phyloP scores from a whole-genome alignment of 2,329 filamentous ascomycete genomes.

The Catunica adiposa region DNA sequence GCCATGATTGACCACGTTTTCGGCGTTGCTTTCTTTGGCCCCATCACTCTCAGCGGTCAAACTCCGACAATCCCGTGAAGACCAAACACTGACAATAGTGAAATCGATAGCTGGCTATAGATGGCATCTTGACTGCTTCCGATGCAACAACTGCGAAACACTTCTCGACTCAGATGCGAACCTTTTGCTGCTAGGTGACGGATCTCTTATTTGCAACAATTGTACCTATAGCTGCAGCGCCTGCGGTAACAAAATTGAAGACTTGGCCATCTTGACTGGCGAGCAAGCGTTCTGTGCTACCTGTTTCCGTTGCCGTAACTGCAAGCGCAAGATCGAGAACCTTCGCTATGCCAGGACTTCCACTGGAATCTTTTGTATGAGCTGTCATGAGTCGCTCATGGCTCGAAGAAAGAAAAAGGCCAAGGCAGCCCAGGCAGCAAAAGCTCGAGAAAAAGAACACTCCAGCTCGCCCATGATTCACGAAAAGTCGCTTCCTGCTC shows the following conservation, averaged over 20 bases:
- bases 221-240: constrained; percentile 98
- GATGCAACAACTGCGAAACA: constrained; percentile 88
- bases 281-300: constrained; percentile 96
- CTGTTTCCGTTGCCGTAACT: constrained; percentile 94
- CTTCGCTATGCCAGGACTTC: constrained; percentile 92
- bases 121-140: constrained; percentile 98
- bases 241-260: constrained; percentile 94
- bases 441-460: constrained; percentile 43
- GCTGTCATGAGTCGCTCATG: constrained; percentile 93
- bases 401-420: constrained; percentile 76
- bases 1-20: too few relatives aligned
- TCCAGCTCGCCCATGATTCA: constrained; percentile 45
- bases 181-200: constrained; percentile 88
- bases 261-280: constrained; percentile 89
- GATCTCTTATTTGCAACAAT: constrained; percentile 96
- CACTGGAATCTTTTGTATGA: constrained; percentile 99
- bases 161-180: constrained; percentile 97
- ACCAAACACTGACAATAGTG: background rate
- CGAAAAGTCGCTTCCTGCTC: constrained; percentile 83
- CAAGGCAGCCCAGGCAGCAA: constrained; percentile 41
- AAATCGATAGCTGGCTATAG: constrained; percentile 59
- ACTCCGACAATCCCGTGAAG: background rate
- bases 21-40: too few relatives aligned
- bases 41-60: too few relatives aligned
- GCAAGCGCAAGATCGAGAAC: constrained; percentile 98